Conservation (phyloP, 176 grass and related monocot genomes). For the Bonia amplexicaulis region DNA sequence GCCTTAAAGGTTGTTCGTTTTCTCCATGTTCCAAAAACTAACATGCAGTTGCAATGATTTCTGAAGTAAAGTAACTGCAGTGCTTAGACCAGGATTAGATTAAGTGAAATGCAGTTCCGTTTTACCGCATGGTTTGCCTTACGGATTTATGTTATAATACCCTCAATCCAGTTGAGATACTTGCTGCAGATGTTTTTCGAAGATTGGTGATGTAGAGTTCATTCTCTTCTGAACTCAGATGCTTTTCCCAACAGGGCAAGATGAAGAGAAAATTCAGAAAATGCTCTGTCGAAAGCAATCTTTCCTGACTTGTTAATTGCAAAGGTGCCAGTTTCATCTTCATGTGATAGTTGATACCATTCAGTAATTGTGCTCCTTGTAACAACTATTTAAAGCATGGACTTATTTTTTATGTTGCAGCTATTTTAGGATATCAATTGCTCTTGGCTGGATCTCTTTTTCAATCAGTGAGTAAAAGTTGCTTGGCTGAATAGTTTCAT, state of each 20-base stretch:
- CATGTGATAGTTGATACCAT: background rate
- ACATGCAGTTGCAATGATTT: background rate
- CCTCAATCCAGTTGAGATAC: constrained; percentile 4
- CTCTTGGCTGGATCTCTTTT: background rate
- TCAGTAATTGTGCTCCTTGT: background rate
- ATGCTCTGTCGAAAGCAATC: background rate
- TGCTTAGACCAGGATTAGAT: background rate
- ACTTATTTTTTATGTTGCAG: constrained; percentile 5
- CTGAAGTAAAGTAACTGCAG: background rate
- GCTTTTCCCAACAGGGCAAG: background rate
- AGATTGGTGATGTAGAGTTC: constrained; percentile 18
- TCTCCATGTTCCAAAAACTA: background rate
- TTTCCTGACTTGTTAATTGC: constrained; percentile 13
- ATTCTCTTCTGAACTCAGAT: constrained; percentile 18
- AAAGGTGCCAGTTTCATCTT: constrained; percentile 17
- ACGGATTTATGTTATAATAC: background rate
- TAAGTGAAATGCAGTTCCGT: background rate
- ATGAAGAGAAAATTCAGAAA: background rate
- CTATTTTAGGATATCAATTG: background rate
- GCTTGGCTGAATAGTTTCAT: background rate
- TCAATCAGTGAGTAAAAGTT: background rate
- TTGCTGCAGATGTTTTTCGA: constrained; percentile 5
- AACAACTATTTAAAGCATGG: background rate
- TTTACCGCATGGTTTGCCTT: background rate
- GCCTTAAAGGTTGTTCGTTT: background rate